Evolutionary conservation across 257 asterid genomes (phyloP).

Genomic region (Solanum sparsipilum): DNA sequence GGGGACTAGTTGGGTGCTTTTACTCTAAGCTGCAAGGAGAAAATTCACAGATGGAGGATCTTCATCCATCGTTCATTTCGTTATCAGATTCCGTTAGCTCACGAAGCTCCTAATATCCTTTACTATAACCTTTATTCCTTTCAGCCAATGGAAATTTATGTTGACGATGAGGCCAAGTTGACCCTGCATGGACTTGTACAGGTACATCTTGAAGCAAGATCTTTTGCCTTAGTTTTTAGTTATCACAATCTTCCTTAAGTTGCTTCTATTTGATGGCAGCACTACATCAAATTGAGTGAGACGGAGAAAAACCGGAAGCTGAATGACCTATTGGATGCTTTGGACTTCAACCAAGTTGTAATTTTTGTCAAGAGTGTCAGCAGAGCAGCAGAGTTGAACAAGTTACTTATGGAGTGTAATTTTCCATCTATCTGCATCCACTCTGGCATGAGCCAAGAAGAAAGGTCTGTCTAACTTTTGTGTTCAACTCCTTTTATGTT

Average conservation of each 20-base stretch:
- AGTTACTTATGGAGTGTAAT: slow-evolving; percentile 84
- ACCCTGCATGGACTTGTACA: slow-evolving; percentile 97
- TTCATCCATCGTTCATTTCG: slow-evolving; percentile 50
- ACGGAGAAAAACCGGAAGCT: slow-evolving; percentile 84
- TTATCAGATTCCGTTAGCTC: slow-evolving; percentile 55
- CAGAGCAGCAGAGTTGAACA: slow-evolving; percentile 86
- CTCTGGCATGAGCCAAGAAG: slow-evolving; percentile 96
- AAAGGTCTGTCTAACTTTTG: slow-evolving; percentile 36
- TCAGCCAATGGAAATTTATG: slow-evolving; percentile 98
- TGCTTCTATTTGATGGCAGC: slow-evolving; percentile 32
- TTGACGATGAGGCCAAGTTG: slow-evolving; percentile 95
- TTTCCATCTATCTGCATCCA: slow-evolving; percentile 90
- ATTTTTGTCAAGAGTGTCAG: slow-evolving; percentile 86
- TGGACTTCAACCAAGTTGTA: slow-evolving; percentile 91
- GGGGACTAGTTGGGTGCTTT: slow-evolving; percentile 16
- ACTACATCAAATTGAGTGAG: slow-evolving; percentile 92
- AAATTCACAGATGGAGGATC: slow-evolving; percentile 36
- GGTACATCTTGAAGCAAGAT: slow-evolving; percentile 21
- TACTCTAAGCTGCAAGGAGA: slow-evolving; percentile 34
- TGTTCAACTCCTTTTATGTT: not conserved
- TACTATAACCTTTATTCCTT: slow-evolving; percentile 75
- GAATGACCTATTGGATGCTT: slow-evolving; percentile 79
- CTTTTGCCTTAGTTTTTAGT: slow-evolving; percentile 28
- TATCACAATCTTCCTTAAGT: not conserved
- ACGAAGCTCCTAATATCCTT: slow-evolving; percentile 78